Base-by-base conservation (phyloP, 2,329 filamentous ascomycete genomes). In the Neospermospora avenae region DNA sequence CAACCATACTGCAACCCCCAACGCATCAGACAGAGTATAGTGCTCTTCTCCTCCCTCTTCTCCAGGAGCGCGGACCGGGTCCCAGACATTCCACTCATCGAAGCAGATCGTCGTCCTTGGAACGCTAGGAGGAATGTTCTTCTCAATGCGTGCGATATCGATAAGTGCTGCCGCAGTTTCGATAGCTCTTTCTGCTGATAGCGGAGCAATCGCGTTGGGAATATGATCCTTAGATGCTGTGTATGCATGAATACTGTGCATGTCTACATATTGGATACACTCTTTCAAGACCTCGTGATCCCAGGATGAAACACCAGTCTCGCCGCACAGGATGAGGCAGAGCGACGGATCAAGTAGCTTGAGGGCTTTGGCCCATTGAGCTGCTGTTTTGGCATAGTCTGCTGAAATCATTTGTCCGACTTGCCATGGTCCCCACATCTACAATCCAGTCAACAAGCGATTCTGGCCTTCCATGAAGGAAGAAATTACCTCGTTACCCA, bases 31-130 rank as follows among this genome's bases (percentile, higher is more conserved):
- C 2, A 88, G 77, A 0, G 84, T 87, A 69, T 88, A 86, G 57
- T 72, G 73, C 67, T 88, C 84, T 71, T 88, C 85, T 0, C 83
- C 85, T 2, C 85, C 85, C 37, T 79, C 73, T 62, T 85, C 83
- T 1, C 85, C 85, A 0, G 84, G 83, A 1, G 85, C 84, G 3
- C 85, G 79, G 20, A 78, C 73, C 0, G 84, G 84, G 66, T 86
- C 84, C 85, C 85, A 88, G 5, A 88, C 84, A 67, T 88, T 88
- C 85, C 85, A 88, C 67, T 88, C 85, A 66, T 88, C 85, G 69
- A 88, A 88, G 73, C 85, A 88, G 67, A 88, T 87, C 2, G 78
- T 85, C 18, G 81, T 84, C 5, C 78, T 73, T 0, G 72, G 59
- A 16, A 70, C 65, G 4, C 55, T 63, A 3, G 68, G 49, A 1